Percentiles rank a stretch among this genome's conserved stretches.
These are phyloP conservation scores for Apiospora hydei DNA, from an alignment of 2,329 filamentous ascomycete species.

Conservation along the genomic window DNA sequence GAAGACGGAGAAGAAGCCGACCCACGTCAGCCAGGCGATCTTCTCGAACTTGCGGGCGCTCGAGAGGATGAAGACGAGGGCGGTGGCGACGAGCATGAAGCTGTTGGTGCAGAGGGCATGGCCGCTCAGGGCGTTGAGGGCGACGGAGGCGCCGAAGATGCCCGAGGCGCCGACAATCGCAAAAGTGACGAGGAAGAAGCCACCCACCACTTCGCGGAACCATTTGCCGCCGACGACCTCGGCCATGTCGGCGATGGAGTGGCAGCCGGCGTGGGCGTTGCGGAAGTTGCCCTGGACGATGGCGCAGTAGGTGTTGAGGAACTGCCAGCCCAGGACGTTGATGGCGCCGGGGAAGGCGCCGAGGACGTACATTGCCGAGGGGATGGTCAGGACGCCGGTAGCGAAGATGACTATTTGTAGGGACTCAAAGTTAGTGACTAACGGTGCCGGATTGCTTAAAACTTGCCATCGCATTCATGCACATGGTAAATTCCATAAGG, in stretches of 20 bases:
- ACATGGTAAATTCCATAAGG: not conserved
- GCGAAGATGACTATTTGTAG: slow-evolving; percentile 48
- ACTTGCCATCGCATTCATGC: not conserved
- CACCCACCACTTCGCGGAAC: slow-evolving; percentile 59
- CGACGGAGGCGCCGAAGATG: slow-evolving; percentile 65
- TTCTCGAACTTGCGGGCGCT: slow-evolving; percentile 65
- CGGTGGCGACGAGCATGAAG: slow-evolving; percentile 60
- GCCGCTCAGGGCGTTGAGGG: slow-evolving; percentile 63
- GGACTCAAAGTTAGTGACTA: not conserved
- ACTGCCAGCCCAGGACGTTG: slow-evolving; percentile 51
- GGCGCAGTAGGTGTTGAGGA: slow-evolving; percentile 48
- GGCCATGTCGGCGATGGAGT: slow-evolving; percentile 62
- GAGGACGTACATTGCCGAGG: slow-evolving; percentile 50
- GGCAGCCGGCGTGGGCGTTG: slow-evolving; percentile 47
- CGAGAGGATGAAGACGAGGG: slow-evolving; percentile 55
- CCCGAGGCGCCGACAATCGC: slow-evolving; percentile 63
- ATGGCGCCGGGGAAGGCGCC: slow-evolving; percentile 52
- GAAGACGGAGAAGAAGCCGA: slow-evolving; percentile 65
- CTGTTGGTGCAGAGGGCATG: slow-evolving; percentile 67
- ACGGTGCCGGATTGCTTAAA: not conserved
- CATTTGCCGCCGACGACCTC: slow-evolving; percentile 59
- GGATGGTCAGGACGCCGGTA: slow-evolving; percentile 51
- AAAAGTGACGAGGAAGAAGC: slow-evolving; percentile 64
- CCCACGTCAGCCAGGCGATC: slow-evolving; percentile 68
- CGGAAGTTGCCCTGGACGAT: slow-evolving; percentile 50